Conservation (phyloP, 768 basidiomycete genomes). For the Kwoniella bestiolae region DNA sequence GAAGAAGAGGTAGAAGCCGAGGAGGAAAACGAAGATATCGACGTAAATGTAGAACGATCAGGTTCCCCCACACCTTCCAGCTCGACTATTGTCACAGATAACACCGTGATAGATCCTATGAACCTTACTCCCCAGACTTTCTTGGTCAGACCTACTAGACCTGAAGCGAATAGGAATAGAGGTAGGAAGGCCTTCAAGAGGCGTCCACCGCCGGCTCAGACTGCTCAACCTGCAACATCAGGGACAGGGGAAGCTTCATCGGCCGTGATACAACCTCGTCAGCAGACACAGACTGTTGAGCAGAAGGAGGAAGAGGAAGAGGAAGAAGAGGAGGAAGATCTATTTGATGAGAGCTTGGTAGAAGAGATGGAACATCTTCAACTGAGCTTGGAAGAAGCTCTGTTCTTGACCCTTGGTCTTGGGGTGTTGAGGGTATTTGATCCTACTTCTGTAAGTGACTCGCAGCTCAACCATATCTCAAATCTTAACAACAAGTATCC, state of each 20-base stretch:
- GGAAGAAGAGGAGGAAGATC: constrained; percentile 56
- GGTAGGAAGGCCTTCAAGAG: constrained; percentile 45
- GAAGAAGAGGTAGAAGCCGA: constrained; percentile 8
- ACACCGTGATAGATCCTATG: constrained; percentile 31
- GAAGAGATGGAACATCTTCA: constrained; percentile 88
- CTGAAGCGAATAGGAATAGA: constrained; percentile 48
- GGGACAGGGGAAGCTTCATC: not conserved
- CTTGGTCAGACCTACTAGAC: constrained; percentile 53
- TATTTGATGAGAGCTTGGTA: constrained; percentile 62
- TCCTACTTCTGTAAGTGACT: constrained; percentile 69
- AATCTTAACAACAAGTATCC: too few species aligned
- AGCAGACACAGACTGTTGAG: constrained; percentile 27
- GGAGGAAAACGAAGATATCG: not conserved
- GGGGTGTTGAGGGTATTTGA: constrained; percentile 77
- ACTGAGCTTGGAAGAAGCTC: constrained; percentile 83
- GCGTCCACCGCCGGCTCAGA: constrained; percentile 10
- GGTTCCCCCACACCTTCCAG: constrained; percentile 21
- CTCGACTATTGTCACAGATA: constrained; percentile 3
- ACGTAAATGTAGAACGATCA: constrained; percentile 1
- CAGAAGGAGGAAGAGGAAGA: constrained; percentile 55
- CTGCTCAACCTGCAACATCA: not conserved
- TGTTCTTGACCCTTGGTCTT: constrained; percentile 81
- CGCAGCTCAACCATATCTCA: too few species aligned
- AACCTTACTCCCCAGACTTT: constrained; percentile 55
- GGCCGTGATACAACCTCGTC: not conserved